Evolutionary conservation across 2,329 filamentous ascomycete species (phyloP).

Genomic region (Verticillium isaacii): DNA sequence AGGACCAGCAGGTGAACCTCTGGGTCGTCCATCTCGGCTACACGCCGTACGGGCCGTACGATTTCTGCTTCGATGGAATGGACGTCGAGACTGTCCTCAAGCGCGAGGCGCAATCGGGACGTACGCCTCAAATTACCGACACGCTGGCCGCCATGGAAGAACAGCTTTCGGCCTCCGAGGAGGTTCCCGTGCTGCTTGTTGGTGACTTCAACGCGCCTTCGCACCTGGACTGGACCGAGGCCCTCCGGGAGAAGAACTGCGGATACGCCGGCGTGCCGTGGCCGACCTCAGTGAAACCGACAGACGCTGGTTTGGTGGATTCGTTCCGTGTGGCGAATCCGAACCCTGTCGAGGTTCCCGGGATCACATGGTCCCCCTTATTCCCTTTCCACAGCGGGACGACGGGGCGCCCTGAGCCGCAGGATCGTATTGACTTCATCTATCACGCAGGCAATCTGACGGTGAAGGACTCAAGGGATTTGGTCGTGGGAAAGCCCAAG

Average conservation of each 20-base stretch:
- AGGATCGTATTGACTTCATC: constrained; percentile 38
- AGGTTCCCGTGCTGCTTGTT: constrained; percentile 28
- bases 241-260: constrained; percentile 27
- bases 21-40: constrained; percentile 31
- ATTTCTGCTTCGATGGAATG: constrained; percentile 33
- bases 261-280: constrained; percentile 27
- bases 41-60: constrained; percentile 36
- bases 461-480: constrained; percentile 21
- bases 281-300: constrained; percentile 31
- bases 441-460: constrained; percentile 30
- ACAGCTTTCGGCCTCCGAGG: constrained; percentile 23
- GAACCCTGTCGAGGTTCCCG: constrained; percentile 25
- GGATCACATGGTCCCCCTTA: constrained; percentile 36
- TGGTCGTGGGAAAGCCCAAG: constrained; percentile 28
- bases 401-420: constrained; percentile 24
- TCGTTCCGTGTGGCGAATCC: constrained; percentile 31
- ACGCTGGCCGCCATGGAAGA: constrained; percentile 26
- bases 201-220: constrained; percentile 40
- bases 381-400: constrained; percentile 22
- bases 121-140: constrained; percentile 30
- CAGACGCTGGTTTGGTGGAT: constrained; percentile 31
- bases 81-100: constrained; percentile 24
- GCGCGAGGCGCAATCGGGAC: constrained; percentile 28
- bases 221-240: constrained; percentile 34
- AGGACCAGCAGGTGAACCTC: constrained; percentile 24